Percentiles rank a stretch among this genome's conserved stretches.
phyloP scores from a whole-genome alignment of 2,329 filamentous ascomycete genomes.

The Diplodia sapinea region DNA sequence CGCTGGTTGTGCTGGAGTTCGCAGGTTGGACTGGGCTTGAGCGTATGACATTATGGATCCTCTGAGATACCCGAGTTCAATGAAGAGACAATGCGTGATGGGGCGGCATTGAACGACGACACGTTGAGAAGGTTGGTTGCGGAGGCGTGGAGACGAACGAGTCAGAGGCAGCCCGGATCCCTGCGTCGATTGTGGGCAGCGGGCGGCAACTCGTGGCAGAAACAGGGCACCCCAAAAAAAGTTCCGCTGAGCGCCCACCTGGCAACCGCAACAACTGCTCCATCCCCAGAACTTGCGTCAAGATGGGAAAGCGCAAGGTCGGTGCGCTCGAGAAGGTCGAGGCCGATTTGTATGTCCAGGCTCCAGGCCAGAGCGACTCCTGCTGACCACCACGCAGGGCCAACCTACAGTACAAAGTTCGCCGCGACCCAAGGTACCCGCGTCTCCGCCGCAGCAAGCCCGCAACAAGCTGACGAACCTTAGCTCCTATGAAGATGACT shows the following conservation, averaged over 20 bases:
- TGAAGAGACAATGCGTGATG: neutral
- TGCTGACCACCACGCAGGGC: slow-evolving; percentile 57
- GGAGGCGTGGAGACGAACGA: neutral
- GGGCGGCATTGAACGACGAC: neutral
- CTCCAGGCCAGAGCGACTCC: neutral
- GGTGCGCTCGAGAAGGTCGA: slow-evolving; percentile 95
- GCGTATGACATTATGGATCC: neutral
- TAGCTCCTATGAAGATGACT: slow-evolving; percentile 88
- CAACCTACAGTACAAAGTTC: slow-evolving; percentile 90
- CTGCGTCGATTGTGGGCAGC: slow-evolving; percentile 6
- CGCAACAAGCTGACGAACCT: slow-evolving; percentile 10
- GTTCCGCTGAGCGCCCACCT: neutral
- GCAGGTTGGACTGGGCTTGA: slow-evolving; percentile 26
- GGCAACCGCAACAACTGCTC: neutral
- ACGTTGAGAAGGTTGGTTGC: neutral
- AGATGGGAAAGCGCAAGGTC: slow-evolving; percentile 85
- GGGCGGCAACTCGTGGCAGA: slow-evolving; percentile 18
- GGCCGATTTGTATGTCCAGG: slow-evolving; percentile 72
- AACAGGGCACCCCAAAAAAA: slow-evolving; percentile 2
- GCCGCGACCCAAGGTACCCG: slow-evolving; percentile 77
- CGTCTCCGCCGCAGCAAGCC: neutral
- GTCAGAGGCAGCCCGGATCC: neutral
- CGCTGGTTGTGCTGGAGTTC: slow-evolving; percentile 40
- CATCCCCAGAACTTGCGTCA: neutral
- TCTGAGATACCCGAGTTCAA: slow-evolving; percentile 1